These are phyloP conservation scores for Globisporangium irregulare DNA, from an alignment of 352 stramenopile genomes.

Conservation along the genomic window DNA sequence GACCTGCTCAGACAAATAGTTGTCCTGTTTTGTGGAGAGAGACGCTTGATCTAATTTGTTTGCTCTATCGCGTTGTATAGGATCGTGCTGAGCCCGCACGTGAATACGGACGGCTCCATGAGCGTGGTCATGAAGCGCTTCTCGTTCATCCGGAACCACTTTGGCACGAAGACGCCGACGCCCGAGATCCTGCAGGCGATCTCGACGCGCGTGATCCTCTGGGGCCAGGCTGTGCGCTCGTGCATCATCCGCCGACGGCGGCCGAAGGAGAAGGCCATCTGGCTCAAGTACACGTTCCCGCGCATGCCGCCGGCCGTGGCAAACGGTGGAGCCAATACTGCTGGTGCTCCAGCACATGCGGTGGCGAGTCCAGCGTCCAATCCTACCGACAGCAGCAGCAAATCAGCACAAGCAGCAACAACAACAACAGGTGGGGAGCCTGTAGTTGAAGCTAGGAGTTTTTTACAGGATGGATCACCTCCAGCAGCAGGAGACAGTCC, in stretches of 20 bases:
- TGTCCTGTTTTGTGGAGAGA: background rate
- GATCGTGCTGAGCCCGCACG: conserved; percentile 40
- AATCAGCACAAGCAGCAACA: too few species aligned
- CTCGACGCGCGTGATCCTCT: conserved; percentile 63
- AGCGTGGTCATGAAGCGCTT: conserved; percentile 64
- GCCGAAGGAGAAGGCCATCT: conserved; percentile 32
- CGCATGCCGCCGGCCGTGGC: conserved; percentile 5
- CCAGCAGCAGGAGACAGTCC: too few species aligned
- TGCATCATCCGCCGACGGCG: conserved; percentile 42
- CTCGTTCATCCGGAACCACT: conserved; percentile 66
- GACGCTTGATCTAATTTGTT: background rate
- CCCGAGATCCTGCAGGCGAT: conserved; percentile 58
- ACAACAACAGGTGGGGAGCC: too few species aligned
- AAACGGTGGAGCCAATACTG: background rate
- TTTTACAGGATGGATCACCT: too few species aligned
- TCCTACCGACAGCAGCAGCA: too few species aligned
- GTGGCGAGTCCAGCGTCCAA: too few species aligned
- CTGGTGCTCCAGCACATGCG: background rate
- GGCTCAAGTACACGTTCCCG: conserved; percentile 38
- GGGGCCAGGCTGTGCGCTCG: conserved; percentile 54
- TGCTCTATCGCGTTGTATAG: conserved; percentile 5
- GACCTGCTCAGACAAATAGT: too few species aligned
- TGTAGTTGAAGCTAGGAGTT: too few species aligned
- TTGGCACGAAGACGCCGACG: conserved; percentile 35
- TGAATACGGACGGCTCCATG: conserved; percentile 30